phyloP scores from a whole-genome alignment of 148 eudicot genomes.

The Rheum nobile region DNA sequence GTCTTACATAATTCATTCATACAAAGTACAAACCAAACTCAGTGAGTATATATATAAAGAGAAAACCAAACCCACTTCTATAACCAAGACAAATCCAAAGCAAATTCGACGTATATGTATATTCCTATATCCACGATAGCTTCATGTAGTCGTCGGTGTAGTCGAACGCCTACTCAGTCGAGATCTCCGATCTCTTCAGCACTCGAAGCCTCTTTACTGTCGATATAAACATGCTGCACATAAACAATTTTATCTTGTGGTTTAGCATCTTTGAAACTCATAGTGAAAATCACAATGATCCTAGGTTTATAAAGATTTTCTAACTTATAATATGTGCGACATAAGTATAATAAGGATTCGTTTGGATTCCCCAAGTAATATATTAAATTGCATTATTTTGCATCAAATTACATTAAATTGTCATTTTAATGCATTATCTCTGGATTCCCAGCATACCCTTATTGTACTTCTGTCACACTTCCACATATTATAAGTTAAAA shows the following conservation, averaged over 20 bases:
- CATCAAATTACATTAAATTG: too few species aligned
- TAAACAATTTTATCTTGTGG: neutral
- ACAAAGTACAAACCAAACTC: constrained; percentile 5
- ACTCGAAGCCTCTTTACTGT: constrained; percentile 65
- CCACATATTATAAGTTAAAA: too few species aligned
- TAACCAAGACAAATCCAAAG: neutral
- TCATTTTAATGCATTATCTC: too few species aligned
- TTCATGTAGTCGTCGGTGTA: neutral
- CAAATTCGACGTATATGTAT: constrained; percentile 5
- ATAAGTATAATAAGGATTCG: too few species aligned
- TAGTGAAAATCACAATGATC: neutral
- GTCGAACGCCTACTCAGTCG: neutral
- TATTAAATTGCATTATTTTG: too few species aligned
- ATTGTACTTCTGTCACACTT: too few species aligned
- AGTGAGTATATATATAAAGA: neutral
- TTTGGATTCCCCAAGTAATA: too few species aligned
- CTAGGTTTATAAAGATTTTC: too few species aligned
- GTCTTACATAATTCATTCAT: neutral
- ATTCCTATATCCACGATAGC: constrained; percentile 2
- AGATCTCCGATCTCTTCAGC: constrained; percentile 43
- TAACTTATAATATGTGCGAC: too few species aligned
- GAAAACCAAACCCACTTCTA: constrained; percentile 1
- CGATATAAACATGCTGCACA: constrained; percentile 53
- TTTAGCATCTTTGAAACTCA: neutral
- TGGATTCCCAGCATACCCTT: too few species aligned